Evolutionary conservation across 306 rosid genomes (phyloP), one percentile per base, ranked within the genome.

Genomic region (Sicyos edulis): DNA sequence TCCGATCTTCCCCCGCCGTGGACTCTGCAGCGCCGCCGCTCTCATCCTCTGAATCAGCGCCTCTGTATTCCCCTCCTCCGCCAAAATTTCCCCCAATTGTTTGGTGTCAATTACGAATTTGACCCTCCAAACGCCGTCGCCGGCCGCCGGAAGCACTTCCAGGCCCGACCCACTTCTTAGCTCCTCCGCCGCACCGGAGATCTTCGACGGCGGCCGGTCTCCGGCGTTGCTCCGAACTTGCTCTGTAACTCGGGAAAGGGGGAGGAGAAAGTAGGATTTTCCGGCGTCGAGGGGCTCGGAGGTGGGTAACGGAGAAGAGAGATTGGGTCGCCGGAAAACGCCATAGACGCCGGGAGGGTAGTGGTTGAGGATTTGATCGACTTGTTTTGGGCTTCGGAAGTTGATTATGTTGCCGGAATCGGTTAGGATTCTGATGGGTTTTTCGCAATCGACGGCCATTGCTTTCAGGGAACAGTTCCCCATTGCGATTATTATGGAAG

Each of bases 21-120:
- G 84, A 42, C 79, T 54, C 22, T 47, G 37, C 19, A 82, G 77
- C 53, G 82, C 83, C n/a, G 90, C 90, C 70, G 84, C 88, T 78
- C 92, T 85, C 85, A 88, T 88, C 81, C 81, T 82, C 86, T 88
- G 88, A 52, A 88, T 88, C 70, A 88, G 29, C 0, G 92, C 92
- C 70, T 82, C 92, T 2, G 83, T 85, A 37, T 85, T 85, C 37
- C 76, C 92, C 73, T 88, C 86, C 74, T 88, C 85, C 10, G 90
- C 82, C 77, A 88, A 68, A 74, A 88, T 85, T 76, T 83, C 87
- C 82, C 77, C 87, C 7, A 88, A 54, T n/a, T 85, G 85, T 49
- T 79, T 88, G 3, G 90, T 81, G 13, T 83, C 85, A 12, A 88
- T 88, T 78, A 79, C 83, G 83, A 88, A 10, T 76, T 83, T 88